Base-by-base conservation (phyloP, 805 yeast species). In the Vanderwaltozyma polyspora region DNA sequence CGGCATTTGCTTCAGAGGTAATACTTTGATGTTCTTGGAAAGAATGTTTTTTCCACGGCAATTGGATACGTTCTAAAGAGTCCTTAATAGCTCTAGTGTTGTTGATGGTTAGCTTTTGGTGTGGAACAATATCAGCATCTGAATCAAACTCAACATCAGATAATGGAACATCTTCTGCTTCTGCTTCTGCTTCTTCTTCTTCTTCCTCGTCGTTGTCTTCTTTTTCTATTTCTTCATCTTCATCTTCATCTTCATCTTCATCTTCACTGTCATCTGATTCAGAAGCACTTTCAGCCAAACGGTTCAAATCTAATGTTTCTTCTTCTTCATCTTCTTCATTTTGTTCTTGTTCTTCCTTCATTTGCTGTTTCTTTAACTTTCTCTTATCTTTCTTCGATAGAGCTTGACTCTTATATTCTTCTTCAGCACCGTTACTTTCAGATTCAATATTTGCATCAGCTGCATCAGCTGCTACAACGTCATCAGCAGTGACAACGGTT, bases 121-220 rank as follows among this genome's bases (percentile, higher is more conserved):
- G 76, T 32, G 97, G 96, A 25, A 89, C 86, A 29, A 87, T 74
- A 57, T 91, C 98, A 13, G 94, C 94, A 55, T 87, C 96, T 2
- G 91, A 83, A 51, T 86, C 96, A 28, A 84, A 63, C 51, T 89
- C 96, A 18, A 80, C 96, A 35, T 86, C 96, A 1, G 94, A 82
- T 34, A 85, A 70, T 15, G 95, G 81, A 29, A 87, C 70, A 46
- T 86, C 96, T 44, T 80, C 87, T 36, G 74, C 84, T 6, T 77
- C 89, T 28, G 72, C 81, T 21, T 70, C 77, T 29, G 68, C 77
- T 26, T 69, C 76, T 12, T 67, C 76, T 8, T 63, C 73, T 1
- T 66, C 74, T 5, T 69, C 74, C 9, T 67, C 75, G 3, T 66
- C 72, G 2, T 57, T 67, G 2, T 60, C 69, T 5, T 57, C 67